Evolutionary conservation across 2,329 filamentous ascomycete genomes (phyloP), one percentile per base, ranked within the genome.

Genomic region (Tetracladium maxilliforme): DNA sequence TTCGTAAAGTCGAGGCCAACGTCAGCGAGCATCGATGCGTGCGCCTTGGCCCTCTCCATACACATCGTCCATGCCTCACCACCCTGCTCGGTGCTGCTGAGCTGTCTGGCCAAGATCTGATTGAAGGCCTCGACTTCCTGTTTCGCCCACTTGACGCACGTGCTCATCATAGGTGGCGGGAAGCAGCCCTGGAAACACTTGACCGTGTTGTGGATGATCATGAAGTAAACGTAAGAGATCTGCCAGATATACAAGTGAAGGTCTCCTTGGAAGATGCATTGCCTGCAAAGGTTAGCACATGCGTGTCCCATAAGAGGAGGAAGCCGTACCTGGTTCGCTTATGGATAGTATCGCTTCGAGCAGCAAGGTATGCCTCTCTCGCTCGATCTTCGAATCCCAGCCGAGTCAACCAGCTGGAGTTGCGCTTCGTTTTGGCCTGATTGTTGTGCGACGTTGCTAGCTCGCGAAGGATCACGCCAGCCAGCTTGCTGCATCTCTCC

Each of bases 101-200:
- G 58, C 52, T 95, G 90, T 30, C 87, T 64, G 18, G 66, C 70
- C 19, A 98, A 59, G 25, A 90, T 72, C 22, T 63, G 64, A 41
- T 94, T 95, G 58, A 95, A 95, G 3, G 73, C 73, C 39, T 94
- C 86, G 2, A 95, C 72, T 45, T 92, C 75, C 39, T 90, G 78
- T 51, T 94, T 95, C n/a, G 84, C 86, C 90, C 90, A 98, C 45
- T 87, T 92, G 40, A 98, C 87, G 40, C 84, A 92, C 1, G 86
- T 84, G 41, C 83, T 92, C 66, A 90, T 92, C 58, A 90, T 82
- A 10, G 73, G 62, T 14, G 81, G 66, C 8, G 84, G 76, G 45
- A 95, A 95, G 47, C 83, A 92, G 26, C 61, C 58, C 44, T 92
- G 83, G 51, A 90, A 94, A 42, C 81, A 86, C 42, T 70, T 68